phyloP scores from a whole-genome alignment of 768 basidiomycete genomes.

The Leccinum disarticulatum region DNA sequence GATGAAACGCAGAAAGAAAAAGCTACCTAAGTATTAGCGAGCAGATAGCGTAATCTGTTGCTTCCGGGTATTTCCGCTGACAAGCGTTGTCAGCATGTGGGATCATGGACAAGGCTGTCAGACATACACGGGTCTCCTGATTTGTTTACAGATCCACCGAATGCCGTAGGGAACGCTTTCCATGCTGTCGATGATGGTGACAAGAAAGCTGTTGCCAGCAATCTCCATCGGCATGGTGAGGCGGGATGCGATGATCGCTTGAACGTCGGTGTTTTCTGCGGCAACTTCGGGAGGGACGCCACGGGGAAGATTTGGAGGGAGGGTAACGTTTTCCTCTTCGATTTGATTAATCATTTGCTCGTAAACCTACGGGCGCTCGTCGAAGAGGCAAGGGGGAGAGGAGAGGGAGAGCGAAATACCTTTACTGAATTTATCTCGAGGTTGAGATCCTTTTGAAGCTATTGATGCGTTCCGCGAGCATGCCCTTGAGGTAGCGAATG shows the following conservation, averaged over 20 bases:
- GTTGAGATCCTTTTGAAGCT: constrained; percentile 99
- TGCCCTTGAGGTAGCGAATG: constrained; percentile 96
- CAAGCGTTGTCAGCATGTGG: constrained; percentile 9
- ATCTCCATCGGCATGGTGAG: constrained; percentile 99
- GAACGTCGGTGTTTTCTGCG: constrained; percentile 90
- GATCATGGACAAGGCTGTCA: neutral
- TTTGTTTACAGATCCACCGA: constrained; percentile 98
- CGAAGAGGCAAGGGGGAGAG: neutral
- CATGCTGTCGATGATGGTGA: constrained; percentile 98
- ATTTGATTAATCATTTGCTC: constrained; percentile 99
- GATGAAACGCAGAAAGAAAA: constrained; percentile 99
- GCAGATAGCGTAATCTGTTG: constrained; percentile 97
- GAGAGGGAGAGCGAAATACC: constrained; percentile 40
- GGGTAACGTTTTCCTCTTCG: constrained; percentile 91
- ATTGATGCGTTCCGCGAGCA: constrained; percentile 97
- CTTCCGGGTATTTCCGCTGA: constrained; percentile 98
- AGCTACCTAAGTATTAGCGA: constrained; percentile 92
- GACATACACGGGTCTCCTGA: constrained; percentile 84
- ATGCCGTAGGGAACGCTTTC: constrained; percentile 99
- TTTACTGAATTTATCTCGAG: constrained; percentile 99
- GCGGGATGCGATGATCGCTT: constrained; percentile 95
- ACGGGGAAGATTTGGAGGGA: constrained; percentile 88
- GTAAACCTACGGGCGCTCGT: constrained; percentile 65
- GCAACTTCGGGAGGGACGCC: constrained; percentile 95
- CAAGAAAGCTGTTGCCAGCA: constrained; percentile 93